These are phyloP conservation scores for Ceratobasidium sp. DNA, from an alignment of 1,284 basidiomycete species.

Conservation along the genomic window DNA sequence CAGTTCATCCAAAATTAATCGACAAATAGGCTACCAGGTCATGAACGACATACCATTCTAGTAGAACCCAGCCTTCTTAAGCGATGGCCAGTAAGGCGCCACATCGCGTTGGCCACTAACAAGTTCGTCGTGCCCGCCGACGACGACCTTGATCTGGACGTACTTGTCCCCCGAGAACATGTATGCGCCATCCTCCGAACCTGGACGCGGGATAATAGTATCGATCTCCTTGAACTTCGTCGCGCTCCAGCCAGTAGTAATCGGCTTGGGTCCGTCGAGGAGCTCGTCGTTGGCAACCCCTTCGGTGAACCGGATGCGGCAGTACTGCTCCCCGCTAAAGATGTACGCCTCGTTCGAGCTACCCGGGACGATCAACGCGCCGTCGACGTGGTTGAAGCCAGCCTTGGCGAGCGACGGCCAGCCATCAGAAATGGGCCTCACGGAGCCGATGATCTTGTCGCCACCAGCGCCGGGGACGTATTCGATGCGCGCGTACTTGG, in stretches of 20 bases:
- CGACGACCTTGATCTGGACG: slow-evolving; percentile 4
- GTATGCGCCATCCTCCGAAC: not conserved
- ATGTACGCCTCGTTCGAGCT: slow-evolving; percentile 17
- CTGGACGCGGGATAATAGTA: slow-evolving; percentile 25
- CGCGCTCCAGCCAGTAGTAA: slow-evolving; percentile 3
- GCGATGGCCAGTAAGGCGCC: slow-evolving; percentile 13
- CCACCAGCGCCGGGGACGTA: slow-evolving; percentile 6
- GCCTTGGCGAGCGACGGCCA: slow-evolving; percentile 25
- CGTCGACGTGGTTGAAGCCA: slow-evolving; percentile 20
- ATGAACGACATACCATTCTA: not conserved
- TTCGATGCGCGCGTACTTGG: slow-evolving; percentile 28
- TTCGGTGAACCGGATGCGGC: slow-evolving; percentile 22
- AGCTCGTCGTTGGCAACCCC: slow-evolving; percentile 13
- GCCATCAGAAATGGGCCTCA: not conserved
- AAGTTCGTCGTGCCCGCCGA: slow-evolving; percentile 8
- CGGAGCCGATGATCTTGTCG: slow-evolving; percentile 12
- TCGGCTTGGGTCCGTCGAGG: slow-evolving; percentile 12
- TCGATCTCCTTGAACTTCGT: slow-evolving; percentile 5
- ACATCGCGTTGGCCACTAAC: slow-evolving; percentile 7
- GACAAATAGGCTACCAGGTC: not conserved
- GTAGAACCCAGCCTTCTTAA: slow-evolving; percentile 31
- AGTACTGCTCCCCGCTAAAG: slow-evolving; percentile 12
- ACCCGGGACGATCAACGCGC: slow-evolving; percentile 5
- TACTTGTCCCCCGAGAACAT: slow-evolving; percentile 4
- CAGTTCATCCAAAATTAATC: not conserved